A percentile compares a stretch with the other conserved stretches of the same genome.
phyloP scores from a whole-genome alignment of 2,329 filamentous ascomycete species.

The Colletotrichum orbiculare region DNA sequence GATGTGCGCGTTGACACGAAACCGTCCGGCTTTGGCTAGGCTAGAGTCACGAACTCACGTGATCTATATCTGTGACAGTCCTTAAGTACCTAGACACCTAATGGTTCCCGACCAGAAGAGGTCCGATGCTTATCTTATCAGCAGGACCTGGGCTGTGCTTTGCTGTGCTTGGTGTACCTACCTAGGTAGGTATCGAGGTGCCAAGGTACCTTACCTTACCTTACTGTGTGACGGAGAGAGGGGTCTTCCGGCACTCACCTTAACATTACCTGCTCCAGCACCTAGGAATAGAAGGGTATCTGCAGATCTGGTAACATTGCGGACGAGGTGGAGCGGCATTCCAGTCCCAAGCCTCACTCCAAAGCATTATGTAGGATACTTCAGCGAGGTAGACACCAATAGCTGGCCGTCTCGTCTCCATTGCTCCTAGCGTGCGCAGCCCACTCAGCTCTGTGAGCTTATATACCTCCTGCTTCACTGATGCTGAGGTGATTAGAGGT shows the following conservation, averaged over 20 bases:
- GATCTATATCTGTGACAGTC: neutral
- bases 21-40: neutral
- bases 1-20: slow-evolving; percentile 16
- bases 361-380: neutral
- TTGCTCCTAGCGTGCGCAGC: slow-evolving; percentile 9
- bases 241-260: too few species aligned
- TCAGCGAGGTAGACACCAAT: neutral
- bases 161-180: too few species aligned
- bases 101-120: too few species aligned
- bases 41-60: slow-evolving; percentile 31
- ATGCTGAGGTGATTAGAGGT: neutral
- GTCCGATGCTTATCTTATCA: too few species aligned
- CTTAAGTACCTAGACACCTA: too few species aligned
- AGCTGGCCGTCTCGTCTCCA: neutral
- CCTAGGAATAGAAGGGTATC: too few species aligned
- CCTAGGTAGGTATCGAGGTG: too few species aligned
- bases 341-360: slow-evolving; percentile 12
- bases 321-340: slow-evolving; percentile 36
- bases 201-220: too few species aligned
- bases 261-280: too few species aligned
- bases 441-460: slow-evolving; percentile 19
- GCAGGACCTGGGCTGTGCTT: too few species aligned
- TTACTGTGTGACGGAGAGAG: too few species aligned
- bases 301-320: slow-evolving; percentile 27
- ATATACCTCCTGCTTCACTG: neutral